These are phyloP conservation scores for Aspergillus eucalypticola DNA, from an alignment of 2,329 filamentous ascomycete genomes.

Conservation along the genomic window DNA sequence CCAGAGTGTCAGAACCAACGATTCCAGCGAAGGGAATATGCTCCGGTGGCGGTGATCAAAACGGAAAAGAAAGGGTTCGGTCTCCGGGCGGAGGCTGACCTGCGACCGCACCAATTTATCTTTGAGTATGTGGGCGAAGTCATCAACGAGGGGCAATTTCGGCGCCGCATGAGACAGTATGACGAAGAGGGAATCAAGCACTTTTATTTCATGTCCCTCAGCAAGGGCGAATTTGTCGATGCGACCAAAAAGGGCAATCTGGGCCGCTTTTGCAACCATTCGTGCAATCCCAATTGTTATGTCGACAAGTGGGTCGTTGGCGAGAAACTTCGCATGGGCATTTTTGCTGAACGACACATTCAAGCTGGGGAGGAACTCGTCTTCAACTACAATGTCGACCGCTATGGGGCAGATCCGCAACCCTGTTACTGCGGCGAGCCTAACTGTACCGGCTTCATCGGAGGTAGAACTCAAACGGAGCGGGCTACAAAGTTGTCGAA, in stretches of 20 bases:
- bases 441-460: constrained; percentile 95
- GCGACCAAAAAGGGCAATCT: constrained; percentile 96
- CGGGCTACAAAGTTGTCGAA: constrained; percentile 87
- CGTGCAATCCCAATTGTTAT: constrained; percentile 97
- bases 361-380: constrained; percentile 90
- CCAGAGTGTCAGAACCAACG: constrained; percentile 88
- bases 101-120: constrained; percentile 86
- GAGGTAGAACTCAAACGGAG: constrained; percentile 96
- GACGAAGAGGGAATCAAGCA: constrained; percentile 97
- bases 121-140: constrained; percentile 99
- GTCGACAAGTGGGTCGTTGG: constrained; percentile 99
- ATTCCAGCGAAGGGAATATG: constrained; percentile 87
- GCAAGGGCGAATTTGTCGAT: constrained; percentile 94
- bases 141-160: constrained; percentile 88
- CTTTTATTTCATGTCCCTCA: constrained; percentile 99
- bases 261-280: constrained; percentile 97
- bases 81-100: constrained; percentile 74
- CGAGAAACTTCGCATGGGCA: constrained; percentile 97
- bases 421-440: constrained; percentile 94
- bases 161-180: constrained; percentile 87
- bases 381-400: constrained; percentile 99
- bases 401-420: constrained; percentile 94
- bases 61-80: constrained; percentile 98
- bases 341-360: constrained; percentile 85
- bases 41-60: constrained; percentile 90